These are phyloP conservation scores for Fusarium sp. DNA, from an alignment of 2,329 filamentous ascomycete genomes.

Conservation along the genomic window DNA sequence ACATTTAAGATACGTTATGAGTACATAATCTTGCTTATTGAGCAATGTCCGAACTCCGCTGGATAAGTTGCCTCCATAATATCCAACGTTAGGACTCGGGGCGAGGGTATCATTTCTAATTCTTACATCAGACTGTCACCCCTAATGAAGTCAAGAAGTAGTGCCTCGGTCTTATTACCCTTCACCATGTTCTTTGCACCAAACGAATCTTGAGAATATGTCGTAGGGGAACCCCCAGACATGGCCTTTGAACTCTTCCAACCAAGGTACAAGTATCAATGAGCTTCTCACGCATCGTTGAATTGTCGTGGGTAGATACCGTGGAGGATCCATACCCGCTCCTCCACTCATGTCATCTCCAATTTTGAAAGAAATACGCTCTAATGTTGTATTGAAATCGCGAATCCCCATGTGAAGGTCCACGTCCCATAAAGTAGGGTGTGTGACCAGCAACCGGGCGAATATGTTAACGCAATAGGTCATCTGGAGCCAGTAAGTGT, in stretches of 20 bases:
- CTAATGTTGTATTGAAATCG: slow-evolving; percentile 7
- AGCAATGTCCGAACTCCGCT: too few relatives aligned
- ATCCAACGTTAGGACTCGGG: too few relatives aligned
- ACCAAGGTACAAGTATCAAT: slow-evolving; percentile 3
- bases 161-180: slow-evolving; percentile 4
- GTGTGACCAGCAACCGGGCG: too few relatives aligned
- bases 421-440: too few relatives aligned
- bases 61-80: too few relatives aligned
- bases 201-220: background rate
- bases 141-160: background rate
- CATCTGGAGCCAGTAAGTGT: too few relatives aligned
- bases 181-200: background rate
- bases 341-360: slow-evolving; percentile 8
- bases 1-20: too few relatives aligned
- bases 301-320: slow-evolving; percentile 1
- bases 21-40: too few relatives aligned
- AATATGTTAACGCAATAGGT: too few relatives aligned
- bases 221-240: background rate
- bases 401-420: slow-evolving; percentile 1
- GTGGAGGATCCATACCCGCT: slow-evolving; percentile 1
- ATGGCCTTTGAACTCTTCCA: slow-evolving; percentile 4
- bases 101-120: too few relatives aligned
- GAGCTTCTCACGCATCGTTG: slow-evolving; percentile 6
- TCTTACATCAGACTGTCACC: background rate
- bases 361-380: slow-evolving; percentile 3